Evolutionary conservation across 495 filamentous ascomycete species (phyloP), one percentile per base, ranked within the genome.

Genomic region (Bathelium albidoporum): DNA sequence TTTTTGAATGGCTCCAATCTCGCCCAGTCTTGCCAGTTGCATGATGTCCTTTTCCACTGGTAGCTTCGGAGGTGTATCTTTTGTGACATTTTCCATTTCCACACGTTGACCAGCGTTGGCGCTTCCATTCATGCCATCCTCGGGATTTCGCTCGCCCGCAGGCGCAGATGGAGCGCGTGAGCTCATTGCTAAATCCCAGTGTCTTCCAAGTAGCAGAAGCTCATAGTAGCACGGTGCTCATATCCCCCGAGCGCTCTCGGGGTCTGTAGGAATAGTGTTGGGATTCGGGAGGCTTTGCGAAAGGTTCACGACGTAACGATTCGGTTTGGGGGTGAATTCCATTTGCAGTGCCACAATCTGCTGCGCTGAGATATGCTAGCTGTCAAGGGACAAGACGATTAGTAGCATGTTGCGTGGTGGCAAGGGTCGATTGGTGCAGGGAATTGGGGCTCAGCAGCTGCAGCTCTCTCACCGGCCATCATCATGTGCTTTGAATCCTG

Each of bases 1-100:
- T 77, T 85, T 91, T 76, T 95, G 88, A 81, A 98, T 93, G 34
- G 82, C 87, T 4, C 77, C 77, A 70, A 96, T 82, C 70, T 98
- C 93, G 32, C 94, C 94, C 64, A 94, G 72, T 59, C 93, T 83
- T 39, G 94, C 90, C 69, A 97, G 81, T 76, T 97, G 93, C 91
- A 98, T 96, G 60, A 98, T 87, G 78, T 97, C 94, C 62, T 90
- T 83, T 61, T 89, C 89, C 1, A 87, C 59, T 3, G 85, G 83
- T 34, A 85, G 76, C 52, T 75, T 77, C 20, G 74, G 73, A 67
- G 68, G 76, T 77, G 36, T 20, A 16, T 55, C 24, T 55, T 55
- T 55, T 29, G 69, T 67, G 20, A 60, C 70, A 29, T 55, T 29
- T 55, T 55, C 49, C 49, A 55, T 55, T 20, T 55, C 49, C 49